phyloP scores from a whole-genome alignment of 2,329 filamentous ascomycete species.

The Lachnellula willkommii region DNA sequence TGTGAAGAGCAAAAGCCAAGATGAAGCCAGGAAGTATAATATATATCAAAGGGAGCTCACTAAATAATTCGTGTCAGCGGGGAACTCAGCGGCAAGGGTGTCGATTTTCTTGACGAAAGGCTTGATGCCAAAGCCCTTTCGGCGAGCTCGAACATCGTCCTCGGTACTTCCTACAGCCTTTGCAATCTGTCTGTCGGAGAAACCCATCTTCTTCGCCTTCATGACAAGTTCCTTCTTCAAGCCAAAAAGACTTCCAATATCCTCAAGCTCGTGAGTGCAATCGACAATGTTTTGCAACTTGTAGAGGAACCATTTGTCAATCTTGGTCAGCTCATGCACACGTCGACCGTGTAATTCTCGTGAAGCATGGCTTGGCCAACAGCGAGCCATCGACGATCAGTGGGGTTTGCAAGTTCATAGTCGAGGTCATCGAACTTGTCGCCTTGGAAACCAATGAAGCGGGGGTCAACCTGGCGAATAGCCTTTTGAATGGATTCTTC shows the following conservation, averaged over 20 bases:
- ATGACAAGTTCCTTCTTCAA: conserved; percentile 84
- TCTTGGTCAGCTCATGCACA: conserved; percentile 92
- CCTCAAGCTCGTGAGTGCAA: conserved; percentile 78
- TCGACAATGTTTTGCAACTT: conserved; percentile 97
- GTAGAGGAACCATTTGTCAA: conserved; percentile 99
- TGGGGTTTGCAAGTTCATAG: conserved; percentile 83
- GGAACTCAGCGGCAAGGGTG: conserved; percentile 78
- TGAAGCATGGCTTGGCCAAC: conserved; percentile 97
- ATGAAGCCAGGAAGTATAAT: too few relatives aligned
- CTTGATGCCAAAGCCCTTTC: conserved; percentile 80
- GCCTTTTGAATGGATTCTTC: conserved; percentile 99
- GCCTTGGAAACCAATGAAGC: conserved; percentile 88
- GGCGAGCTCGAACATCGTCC: conserved; percentile 79
- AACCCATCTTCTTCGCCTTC: conserved; percentile 95
- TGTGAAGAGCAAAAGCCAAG: too few relatives aligned
- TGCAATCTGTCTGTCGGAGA: conserved; percentile 94
- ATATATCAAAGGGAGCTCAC: background rate
- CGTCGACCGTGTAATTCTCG: conserved; percentile 91
- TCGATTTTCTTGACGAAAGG: conserved; percentile 99
- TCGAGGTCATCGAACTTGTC: conserved; percentile 93
- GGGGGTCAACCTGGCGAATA: conserved; percentile 91
- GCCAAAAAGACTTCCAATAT: conserved; percentile 73
- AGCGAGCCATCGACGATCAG: conserved; percentile 93
- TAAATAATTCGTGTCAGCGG: conserved; percentile 9
- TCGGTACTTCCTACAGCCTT: conserved; percentile 79